These are phyloP conservation scores for Populus hybrid DNA, from an alignment of 441 rosid genomes.

Conservation along the genomic window DNA sequence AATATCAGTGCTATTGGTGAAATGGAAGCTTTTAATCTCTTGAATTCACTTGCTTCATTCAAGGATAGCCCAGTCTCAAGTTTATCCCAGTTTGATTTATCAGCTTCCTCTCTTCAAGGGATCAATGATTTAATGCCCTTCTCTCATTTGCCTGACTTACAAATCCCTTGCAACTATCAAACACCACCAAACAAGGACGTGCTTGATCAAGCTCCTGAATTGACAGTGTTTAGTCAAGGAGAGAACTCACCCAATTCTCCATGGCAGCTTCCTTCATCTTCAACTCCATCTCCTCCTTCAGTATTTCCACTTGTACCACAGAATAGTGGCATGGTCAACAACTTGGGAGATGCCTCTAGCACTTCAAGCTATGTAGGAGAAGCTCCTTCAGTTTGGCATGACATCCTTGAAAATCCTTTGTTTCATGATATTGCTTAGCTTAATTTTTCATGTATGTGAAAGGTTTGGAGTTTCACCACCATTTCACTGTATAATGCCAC, in stretches of 20 bases:
- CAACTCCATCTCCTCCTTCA: slow-evolving; percentile 40
- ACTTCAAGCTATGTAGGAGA: slow-evolving; percentile 49
- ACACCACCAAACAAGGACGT: slow-evolving; percentile 26
- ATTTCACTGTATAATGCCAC: slow-evolving; percentile 12
- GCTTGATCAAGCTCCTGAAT: slow-evolving; percentile 22
- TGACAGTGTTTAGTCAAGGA: slow-evolving; percentile 32
- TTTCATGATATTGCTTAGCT: slow-evolving; percentile 49
- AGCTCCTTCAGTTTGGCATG: slow-evolving; percentile 48
- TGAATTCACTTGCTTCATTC: slow-evolving; percentile 38
- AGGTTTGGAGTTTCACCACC: slow-evolving; percentile 26
- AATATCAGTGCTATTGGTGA: slow-evolving; percentile 25
- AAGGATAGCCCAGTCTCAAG: slow-evolving; percentile 28
- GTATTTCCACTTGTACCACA: slow-evolving; percentile 23
- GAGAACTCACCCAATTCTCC: slow-evolving; percentile 39
- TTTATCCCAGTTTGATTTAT: slow-evolving; percentile 26
- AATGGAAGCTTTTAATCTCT: slow-evolving; percentile 37
- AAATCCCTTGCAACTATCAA: slow-evolving; percentile 39
- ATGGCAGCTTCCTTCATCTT: slow-evolving; percentile 40
- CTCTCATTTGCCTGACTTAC: slow-evolving; percentile 53
- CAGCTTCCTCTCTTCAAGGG: slow-evolving; percentile 36
- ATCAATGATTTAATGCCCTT: slow-evolving; percentile 29
- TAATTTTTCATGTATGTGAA: neutral
- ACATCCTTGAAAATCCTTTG: slow-evolving; percentile 55
- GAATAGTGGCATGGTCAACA: slow-evolving; percentile 9
- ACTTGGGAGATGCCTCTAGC: slow-evolving; percentile 12